These are phyloP conservation scores for Colletotrichum musae DNA, from an alignment of 2,329 filamentous ascomycete species.

Conservation along the genomic window DNA sequence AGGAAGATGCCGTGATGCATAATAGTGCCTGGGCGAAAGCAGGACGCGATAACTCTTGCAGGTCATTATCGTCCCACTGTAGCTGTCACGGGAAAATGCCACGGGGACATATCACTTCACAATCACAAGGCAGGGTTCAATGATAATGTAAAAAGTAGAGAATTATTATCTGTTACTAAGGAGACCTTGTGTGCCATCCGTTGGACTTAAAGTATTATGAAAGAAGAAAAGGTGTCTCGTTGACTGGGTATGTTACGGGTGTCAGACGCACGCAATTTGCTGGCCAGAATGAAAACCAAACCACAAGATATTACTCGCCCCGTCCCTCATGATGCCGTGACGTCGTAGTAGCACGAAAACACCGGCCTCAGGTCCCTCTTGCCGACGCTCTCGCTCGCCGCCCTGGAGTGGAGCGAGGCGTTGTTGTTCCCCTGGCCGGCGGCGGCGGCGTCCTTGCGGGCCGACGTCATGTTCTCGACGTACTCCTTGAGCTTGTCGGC, in stretches of 20 bases:
- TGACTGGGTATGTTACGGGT: not conserved
- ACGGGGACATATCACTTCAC: too few species aligned
- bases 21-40: too few species aligned
- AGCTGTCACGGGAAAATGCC: too few species aligned
- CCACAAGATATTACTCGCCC: not conserved
- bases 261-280: not conserved
- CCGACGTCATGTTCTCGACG: conserved; percentile 26
- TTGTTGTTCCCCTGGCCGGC: not conserved
- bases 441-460: not conserved
- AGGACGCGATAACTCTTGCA: too few species aligned
- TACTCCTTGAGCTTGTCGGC: conserved; percentile 37
- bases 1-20: too few species aligned
- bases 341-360: conserved; percentile 41
- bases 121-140: too few species aligned
- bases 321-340: conserved; percentile 5
- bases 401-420: conserved; percentile 4
- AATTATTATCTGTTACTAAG: not conserved
- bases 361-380: conserved; percentile 36
- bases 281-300: not conserved
- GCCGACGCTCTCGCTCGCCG: conserved; percentile 21
- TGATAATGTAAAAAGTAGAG: too few species aligned
- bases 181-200: not conserved
- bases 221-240: not conserved
- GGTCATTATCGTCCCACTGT: too few species aligned
- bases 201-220: not conserved